Conservation (phyloP, 345 rosid species). For the Salix suchowensis region DNA sequence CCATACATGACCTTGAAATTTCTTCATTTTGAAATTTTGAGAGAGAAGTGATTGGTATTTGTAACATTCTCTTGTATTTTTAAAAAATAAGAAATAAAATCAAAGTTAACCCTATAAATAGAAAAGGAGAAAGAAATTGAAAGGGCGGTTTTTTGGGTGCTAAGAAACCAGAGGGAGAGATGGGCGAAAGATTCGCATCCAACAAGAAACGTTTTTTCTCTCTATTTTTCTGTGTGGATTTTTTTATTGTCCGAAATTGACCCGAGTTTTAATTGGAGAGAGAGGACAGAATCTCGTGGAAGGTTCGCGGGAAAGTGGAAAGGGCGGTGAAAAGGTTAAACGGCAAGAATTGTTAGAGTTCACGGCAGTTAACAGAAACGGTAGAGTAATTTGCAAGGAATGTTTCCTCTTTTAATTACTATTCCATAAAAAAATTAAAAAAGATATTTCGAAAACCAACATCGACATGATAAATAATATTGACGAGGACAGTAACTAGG, state of each 20-base stretch:
- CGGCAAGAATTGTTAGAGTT: not conserved
- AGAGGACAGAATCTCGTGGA: not conserved
- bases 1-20: slow-evolving; percentile 34
- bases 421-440: too few species aligned
- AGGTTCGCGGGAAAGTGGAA: slow-evolving; percentile 14
- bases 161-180: not conserved
- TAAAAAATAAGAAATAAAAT: not conserved
- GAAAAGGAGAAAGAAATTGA: slow-evolving; percentile 9
- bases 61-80: slow-evolving; percentile 8
- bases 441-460: too few species aligned
- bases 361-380: not conserved
- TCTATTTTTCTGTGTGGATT: not conserved
- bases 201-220: slow-evolving; percentile 30
- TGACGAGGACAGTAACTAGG: too few species aligned
- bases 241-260: not conserved
- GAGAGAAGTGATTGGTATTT: slow-evolving; percentile 5
- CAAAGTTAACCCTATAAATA: slow-evolving; percentile 31
- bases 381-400: not conserved
- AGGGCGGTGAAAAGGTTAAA: not conserved
- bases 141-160: slow-evolving; percentile 17
- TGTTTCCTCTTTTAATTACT: not conserved
- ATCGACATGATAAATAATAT: too few species aligned
- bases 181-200: slow-evolving; percentile 21
- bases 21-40: slow-evolving; percentile 14
- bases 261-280: not conserved